Evolutionary conservation across 441 rosid species (phyloP).

Genomic region (Raphanus hybrid): DNA sequence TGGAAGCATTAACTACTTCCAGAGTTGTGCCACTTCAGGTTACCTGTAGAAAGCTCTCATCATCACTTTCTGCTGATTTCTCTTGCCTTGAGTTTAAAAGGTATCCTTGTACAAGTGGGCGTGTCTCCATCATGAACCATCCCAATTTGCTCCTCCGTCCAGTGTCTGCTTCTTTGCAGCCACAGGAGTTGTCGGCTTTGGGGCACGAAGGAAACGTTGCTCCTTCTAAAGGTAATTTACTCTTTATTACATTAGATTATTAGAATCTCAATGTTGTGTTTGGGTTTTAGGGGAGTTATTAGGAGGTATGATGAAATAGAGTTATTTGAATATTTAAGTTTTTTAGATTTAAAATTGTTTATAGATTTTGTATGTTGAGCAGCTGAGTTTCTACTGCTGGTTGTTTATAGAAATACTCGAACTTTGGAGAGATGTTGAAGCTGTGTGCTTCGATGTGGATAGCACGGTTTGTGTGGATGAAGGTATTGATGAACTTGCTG

Average conservation of each 20-base stretch:
- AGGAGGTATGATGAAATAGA: neutral
- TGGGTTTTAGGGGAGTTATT: neutral
- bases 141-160: conserved; percentile 50
- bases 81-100: conserved; percentile 42
- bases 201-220: conserved; percentile 49
- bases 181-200: conserved; percentile 51
- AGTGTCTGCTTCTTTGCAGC: conserved; percentile 59
- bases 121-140: conserved; percentile 45
- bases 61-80: conserved; percentile 37
- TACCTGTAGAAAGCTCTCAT: conserved; percentile 41
- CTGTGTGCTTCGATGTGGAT: conserved; percentile 98
- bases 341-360: neutral
- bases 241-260: neutral
- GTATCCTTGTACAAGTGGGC: conserved; percentile 33
- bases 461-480: conserved; percentile 96
- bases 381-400: conserved; percentile 29
- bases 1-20: conserved; percentile 68
- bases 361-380: neutral
- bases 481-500: conserved; percentile 98
- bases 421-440: conserved; percentile 80
- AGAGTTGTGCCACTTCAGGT: conserved; percentile 47
- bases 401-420: conserved; percentile 64
- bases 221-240: conserved; percentile 69
- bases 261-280: neutral
- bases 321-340: neutral